Conservation (phyloP, 768 basidiomycete genomes). For the Tulasnella sp. region DNA sequence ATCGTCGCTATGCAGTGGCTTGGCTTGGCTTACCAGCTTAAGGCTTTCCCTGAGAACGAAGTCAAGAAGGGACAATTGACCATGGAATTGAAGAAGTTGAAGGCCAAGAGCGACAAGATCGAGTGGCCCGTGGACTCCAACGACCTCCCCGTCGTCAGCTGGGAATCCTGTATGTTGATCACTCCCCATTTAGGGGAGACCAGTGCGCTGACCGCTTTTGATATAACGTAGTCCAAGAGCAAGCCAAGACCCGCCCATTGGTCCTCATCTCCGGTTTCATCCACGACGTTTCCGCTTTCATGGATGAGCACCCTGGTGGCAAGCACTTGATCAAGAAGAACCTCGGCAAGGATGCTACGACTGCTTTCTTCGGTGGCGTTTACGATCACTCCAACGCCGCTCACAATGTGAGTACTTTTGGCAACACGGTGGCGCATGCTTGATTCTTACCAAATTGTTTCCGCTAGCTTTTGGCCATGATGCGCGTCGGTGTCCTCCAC, state of each 20-base stretch:
- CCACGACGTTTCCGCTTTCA: slow-evolving; percentile 79
- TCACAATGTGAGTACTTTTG: slow-evolving; percentile 58
- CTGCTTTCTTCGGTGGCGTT: slow-evolving; percentile 90
- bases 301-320: slow-evolving; percentile 90
- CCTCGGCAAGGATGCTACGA: slow-evolving; percentile 88
- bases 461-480: slow-evolving; percentile 52
- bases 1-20: slow-evolving; percentile 59
- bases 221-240: slow-evolving; percentile 60
- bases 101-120: slow-evolving; percentile 69
- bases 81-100: slow-evolving; percentile 87
- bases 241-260: slow-evolving; percentile 71
- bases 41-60: slow-evolving; percentile 70
- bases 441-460: not conserved
- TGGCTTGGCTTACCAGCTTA: slow-evolving; percentile 69
- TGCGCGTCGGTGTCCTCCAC: slow-evolving; percentile 56
- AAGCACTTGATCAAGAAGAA: slow-evolving; percentile 76
- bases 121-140: slow-evolving; percentile 73
- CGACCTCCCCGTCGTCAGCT: slow-evolving; percentile 75
- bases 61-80: slow-evolving; percentile 86
- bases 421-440: not conserved
- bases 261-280: slow-evolving; percentile 90
- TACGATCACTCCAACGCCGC: slow-evolving; percentile 88
- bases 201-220: not conserved
- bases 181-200: not conserved
- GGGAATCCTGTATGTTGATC: slow-evolving; percentile 71